Evolutionary conservation across 306 rosid species (phyloP).

Genomic region (Arachis stenosperma): DNA sequence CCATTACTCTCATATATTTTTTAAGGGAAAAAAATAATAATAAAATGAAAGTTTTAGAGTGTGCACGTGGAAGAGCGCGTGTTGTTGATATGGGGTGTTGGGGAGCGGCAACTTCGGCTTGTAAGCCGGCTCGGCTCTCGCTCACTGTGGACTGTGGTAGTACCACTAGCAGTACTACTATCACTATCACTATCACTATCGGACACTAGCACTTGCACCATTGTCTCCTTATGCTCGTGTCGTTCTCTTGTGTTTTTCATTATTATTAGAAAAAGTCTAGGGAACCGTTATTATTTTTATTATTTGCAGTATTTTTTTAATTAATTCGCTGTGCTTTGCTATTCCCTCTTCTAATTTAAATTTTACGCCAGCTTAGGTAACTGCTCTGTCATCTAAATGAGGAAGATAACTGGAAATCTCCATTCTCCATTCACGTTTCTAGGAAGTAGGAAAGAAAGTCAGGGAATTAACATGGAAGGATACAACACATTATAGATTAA

Average conservation of each 20-base stretch:
- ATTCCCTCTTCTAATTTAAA: neutral
- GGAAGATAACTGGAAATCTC: constrained; percentile 34
- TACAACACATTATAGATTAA: neutral
- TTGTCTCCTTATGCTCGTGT: neutral
- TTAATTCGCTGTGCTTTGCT: constrained; percentile 7
- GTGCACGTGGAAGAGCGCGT: constrained; percentile 75
- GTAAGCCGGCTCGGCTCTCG: constrained; percentile 68
- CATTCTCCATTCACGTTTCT: neutral
- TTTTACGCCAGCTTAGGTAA: constrained; percentile 6
- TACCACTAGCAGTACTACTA: neutral
- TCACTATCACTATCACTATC: neutral
- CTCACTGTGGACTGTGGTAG: neutral
- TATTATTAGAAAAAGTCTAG: neutral
- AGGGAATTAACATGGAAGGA: constrained; percentile 3
- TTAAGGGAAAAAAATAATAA: neutral
- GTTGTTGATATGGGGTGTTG: constrained; percentile 43
- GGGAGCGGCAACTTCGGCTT: constrained; percentile 67
- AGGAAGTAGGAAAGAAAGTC: neutral
- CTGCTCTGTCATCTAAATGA: constrained; percentile 2
- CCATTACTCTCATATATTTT: neutral
- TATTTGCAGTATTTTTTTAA: neutral
- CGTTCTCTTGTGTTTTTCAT: neutral
- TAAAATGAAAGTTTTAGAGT: neutral
- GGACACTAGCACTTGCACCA: neutral
- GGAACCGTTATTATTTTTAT: too few species aligned